Percentiles rank a stretch among this genome's conserved stretches.
These are phyloP conservation scores for Fragaria nilgerrensis DNA, from an alignment of 306 rosid species.

Conservation along the genomic window DNA sequence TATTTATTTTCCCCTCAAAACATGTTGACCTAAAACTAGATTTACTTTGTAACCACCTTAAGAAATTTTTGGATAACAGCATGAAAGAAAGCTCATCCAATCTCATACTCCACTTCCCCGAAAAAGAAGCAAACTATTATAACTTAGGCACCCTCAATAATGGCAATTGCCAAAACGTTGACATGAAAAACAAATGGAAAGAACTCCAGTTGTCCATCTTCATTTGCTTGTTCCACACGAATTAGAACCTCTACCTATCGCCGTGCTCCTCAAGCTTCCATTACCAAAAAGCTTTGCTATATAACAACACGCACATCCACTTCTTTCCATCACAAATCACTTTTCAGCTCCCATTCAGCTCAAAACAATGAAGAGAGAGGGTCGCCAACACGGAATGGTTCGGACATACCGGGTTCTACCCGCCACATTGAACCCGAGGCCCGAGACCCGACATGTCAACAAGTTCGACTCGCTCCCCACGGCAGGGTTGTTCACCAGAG, in stretches of 20 bases:
- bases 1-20: too few species aligned
- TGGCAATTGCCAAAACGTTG: neutral
- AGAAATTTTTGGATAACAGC: neutral
- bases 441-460: constrained; percentile 32
- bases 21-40: too few species aligned
- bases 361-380: constrained; percentile 68
- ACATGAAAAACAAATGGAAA: neutral
- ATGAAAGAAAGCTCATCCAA: neutral
- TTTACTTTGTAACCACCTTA: neutral
- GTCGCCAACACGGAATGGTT: constrained; percentile 83
- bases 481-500: constrained; percentile 55
- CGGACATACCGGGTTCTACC: constrained; percentile 51
- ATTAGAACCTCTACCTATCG: neutral
- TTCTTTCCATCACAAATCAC: neutral
- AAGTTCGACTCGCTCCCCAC: constrained; percentile 44
- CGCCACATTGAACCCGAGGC: constrained; percentile 36
- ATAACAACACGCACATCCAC: neutral
- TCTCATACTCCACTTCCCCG: neutral
- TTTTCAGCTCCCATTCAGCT: constrained; percentile 6
- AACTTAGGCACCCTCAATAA: neutral
- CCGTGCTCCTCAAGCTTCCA: constrained; percentile 53
- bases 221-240: constrained; percentile 40
- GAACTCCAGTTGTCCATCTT: neutral
- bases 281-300: neutral
- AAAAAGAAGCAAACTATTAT: neutral